Base-by-base conservation (phyloP, 306 rosid genomes). In the Begonia peltatifolia region DNA sequence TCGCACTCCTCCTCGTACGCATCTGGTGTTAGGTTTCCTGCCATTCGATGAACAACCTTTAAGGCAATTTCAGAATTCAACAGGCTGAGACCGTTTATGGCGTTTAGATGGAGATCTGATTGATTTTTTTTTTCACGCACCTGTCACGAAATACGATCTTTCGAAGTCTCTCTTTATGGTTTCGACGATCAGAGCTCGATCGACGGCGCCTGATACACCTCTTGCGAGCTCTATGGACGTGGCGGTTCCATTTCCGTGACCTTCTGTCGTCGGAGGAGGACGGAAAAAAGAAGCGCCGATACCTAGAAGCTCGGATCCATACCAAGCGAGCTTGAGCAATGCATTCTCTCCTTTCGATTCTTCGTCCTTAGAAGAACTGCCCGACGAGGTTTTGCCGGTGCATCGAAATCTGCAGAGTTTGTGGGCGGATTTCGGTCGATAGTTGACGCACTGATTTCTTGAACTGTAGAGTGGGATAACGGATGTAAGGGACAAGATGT, bases 1-100 rank as follows among this genome's bases (percentile, higher is more conserved):
- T 84, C 95, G 58, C 97, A 84, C 16, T 80, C 72, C 64, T 84
- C 94, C 73, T 84, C 95, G 57, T 89, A 89, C 51, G 95, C 93
- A 66, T 82, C 78, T 47, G 82, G 73, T 42, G 93, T 79, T 41
- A 89, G 87, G 79, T 82, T 83, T 38, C 95, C 97, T 89, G 69
- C 57, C 15, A 42, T 14, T 44, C 11, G n/a, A 44, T 4, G 12
- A n/a, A 44, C 48, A 44, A 12, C 38, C 38, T 30, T 44, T 2
- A 44, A 10, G 6, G 48, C 14, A 6, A 3, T 10, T 44, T 44
- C 48, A 44, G 48, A n/a, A 44, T 44, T 44, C 12, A 44, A 10
- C 48, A 44, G 1, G 38, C 38, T 30, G 38, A 30, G 23, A 20
- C 23, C 0, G 23, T 20, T 20, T 1, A 20, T 20, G 23, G 23